Base-by-base conservation (phyloP, 1,284 basidiomycete genomes). In the Abortiporus biennis region DNA sequence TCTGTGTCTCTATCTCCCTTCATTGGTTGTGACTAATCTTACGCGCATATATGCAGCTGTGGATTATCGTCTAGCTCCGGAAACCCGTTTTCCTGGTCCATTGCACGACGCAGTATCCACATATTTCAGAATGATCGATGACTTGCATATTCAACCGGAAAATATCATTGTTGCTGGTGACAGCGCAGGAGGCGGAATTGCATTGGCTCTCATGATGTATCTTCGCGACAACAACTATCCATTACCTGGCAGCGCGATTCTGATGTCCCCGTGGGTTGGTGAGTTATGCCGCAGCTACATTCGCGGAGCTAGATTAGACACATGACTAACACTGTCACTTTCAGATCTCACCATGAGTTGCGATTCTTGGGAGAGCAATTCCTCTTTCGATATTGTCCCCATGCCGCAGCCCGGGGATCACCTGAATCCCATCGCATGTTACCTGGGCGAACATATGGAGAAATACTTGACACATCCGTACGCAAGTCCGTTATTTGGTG, bases 251-350 rank as follows among this genome's bases (percentile, higher is more conserved):
- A 88, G 84, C 2, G 81, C 83, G 8, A 87, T 95, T 17, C 62
- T 95, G 31, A 82, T 96, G 76, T 92, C 86, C 22, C 93, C 93
- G 1, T 97, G 93, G 93, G 90, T 94, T 50, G 89, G 88, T 85
- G 47, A 64, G 85, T 78, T 3, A 13, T n/a, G 6, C n/a, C n/a
- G n/a, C n/a, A n/a, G n/a, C 9, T 34, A 17, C 6, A 9, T 8
- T 16, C n/a, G 15, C 6, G 6, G n/a, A 15, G n/a, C 27, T 21
- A n/a, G n/a, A n/a, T n/a, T n/a, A n/a, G n/a, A n/a, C n/a, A 12
- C 17, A 12, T 17, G 6, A 37, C 12, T 25, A n/a, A 32, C n/a
- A 16, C 8, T 15, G 5, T 30, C 19, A n/a, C 27, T 38, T n/a
- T n/a, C 47, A 88, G 91, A 95, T 65, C 66, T 97, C 45, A 96